Evolutionary conservation across 208 protist genomes (phyloP).

Genomic region (Leishmania aethiopica): DNA sequence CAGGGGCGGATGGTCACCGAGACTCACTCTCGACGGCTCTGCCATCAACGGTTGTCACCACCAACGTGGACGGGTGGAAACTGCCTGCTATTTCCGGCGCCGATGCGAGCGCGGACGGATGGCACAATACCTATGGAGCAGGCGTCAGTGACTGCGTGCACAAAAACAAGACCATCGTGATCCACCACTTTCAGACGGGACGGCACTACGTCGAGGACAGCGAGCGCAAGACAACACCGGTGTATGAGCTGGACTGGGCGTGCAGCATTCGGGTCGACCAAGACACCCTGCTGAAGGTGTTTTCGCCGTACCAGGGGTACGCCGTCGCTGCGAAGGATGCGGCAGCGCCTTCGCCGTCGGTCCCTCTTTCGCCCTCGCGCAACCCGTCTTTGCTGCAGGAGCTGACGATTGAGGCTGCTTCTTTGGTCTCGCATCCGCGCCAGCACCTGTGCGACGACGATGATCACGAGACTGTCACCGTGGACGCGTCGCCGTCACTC

Average conservation of each 20-base stretch:
- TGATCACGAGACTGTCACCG: not conserved
- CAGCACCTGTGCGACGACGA: not conserved
- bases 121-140: not conserved
- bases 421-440: not conserved
- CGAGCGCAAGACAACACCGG: conserved; percentile 35
- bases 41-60: not conserved
- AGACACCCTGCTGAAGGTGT: conserved; percentile 20
- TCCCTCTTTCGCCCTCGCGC: not conserved
- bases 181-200: conserved; percentile 59
- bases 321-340: not conserved
- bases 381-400: not conserved
- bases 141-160: not conserved
- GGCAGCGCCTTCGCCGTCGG: not conserved
- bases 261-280: conserved; percentile 57
- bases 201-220: conserved; percentile 60
- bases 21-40: not conserved
- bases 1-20: not conserved
- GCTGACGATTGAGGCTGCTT: too few species aligned
- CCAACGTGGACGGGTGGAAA: conserved; percentile 1
- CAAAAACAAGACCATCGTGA: conserved; percentile 31
- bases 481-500: not conserved
- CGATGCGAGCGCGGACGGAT: not conserved
- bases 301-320: conserved; percentile 12
- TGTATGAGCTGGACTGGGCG: conserved; percentile 60
- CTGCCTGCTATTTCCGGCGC: not conserved